Evolutionary conservation across 2,329 filamentous ascomycete species (phyloP).

Genomic region (Xylariaceae sp.): DNA sequence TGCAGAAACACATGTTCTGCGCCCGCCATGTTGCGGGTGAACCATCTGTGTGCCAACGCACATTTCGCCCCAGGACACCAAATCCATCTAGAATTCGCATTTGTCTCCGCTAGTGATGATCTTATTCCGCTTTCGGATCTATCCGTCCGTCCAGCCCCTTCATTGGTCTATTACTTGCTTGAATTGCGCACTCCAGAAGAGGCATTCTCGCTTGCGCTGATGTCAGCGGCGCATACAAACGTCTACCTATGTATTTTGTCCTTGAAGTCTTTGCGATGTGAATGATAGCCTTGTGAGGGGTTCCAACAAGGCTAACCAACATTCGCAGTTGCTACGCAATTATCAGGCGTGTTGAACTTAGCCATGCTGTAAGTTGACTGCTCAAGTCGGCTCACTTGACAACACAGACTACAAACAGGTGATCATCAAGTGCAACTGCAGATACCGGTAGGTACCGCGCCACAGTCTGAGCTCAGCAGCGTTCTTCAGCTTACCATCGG

Average conservation of each 20-base stretch:
- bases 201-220: slow-evolving; percentile 10
- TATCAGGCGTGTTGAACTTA: no score
- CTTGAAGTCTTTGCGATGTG: slow-evolving; percentile 6
- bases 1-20: slow-evolving; percentile 7
- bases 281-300: slow-evolving; percentile 16
- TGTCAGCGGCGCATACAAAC: slow-evolving; percentile 16
- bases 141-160: slow-evolving; percentile 21
- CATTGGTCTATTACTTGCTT: slow-evolving; percentile 11
- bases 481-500: slow-evolving; percentile 10
- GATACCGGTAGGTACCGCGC: slow-evolving; percentile 1
- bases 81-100: neutral
- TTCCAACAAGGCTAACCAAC: slow-evolving; percentile 18
- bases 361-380: neutral
- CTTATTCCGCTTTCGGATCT: slow-evolving; percentile 23
- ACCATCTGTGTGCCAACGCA: slow-evolving; percentile 5
- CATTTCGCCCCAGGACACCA: neutral
- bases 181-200: slow-evolving; percentile 4
- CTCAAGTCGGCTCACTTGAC: slow-evolving; percentile 9
- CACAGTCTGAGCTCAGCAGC: slow-evolving; percentile 4
- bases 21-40: neutral
- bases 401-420: slow-evolving; percentile 3
- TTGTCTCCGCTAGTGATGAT: slow-evolving; percentile 10
- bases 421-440: slow-evolving; percentile 13
- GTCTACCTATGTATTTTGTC: neutral
- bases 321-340: neutral